Conservation (phyloP, 2,329 filamentous ascomycete species). For the Lecanicillium sp. region DNA sequence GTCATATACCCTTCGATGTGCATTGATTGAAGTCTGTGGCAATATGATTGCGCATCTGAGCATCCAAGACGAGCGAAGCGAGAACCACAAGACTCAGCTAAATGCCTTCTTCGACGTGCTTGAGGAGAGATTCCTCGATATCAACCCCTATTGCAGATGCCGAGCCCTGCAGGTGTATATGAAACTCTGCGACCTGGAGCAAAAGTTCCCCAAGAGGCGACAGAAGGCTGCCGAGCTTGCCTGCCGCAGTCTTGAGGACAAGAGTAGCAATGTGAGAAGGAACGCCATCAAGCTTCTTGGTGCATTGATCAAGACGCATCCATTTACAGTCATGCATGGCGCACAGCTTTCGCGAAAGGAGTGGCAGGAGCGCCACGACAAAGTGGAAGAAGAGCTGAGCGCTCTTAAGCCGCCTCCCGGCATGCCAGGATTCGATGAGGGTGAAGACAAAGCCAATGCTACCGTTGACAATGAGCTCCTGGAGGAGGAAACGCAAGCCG, state of each 20-base stretch:
- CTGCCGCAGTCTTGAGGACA: conserved; percentile 85
- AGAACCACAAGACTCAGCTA: conserved; percentile 90
- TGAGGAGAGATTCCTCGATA: conserved; percentile 89
- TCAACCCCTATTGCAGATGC: conserved; percentile 93
- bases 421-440: conserved; percentile 44
- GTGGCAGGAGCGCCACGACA: conserved; percentile 75
- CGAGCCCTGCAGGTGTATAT: conserved; percentile 88
- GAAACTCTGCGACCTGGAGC: conserved; percentile 86
- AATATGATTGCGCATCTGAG: conserved; percentile 89
- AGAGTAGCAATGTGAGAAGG: conserved; percentile 91
- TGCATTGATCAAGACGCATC: conserved; percentile 85
- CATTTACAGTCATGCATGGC: conserved; percentile 86
- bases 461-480: conserved; percentile 71
- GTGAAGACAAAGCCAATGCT: conserved; percentile 55
- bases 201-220: conserved; percentile 88
- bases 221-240: conserved; percentile 84
- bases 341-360: conserved; percentile 77
- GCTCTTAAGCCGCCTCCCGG: conserved; percentile 75
- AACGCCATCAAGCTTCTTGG: conserved; percentile 92
- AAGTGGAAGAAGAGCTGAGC: conserved; percentile 74
- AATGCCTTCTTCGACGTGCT: conserved; percentile 96
- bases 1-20: conserved; percentile 89
- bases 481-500: conserved; percentile 80
- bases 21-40: conserved; percentile 92
- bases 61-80: conserved; percentile 81